Evolutionary conservation across 2,329 filamentous ascomycete genomes (phyloP).

Genomic region (Calcarisporium arbuscula): DNA sequence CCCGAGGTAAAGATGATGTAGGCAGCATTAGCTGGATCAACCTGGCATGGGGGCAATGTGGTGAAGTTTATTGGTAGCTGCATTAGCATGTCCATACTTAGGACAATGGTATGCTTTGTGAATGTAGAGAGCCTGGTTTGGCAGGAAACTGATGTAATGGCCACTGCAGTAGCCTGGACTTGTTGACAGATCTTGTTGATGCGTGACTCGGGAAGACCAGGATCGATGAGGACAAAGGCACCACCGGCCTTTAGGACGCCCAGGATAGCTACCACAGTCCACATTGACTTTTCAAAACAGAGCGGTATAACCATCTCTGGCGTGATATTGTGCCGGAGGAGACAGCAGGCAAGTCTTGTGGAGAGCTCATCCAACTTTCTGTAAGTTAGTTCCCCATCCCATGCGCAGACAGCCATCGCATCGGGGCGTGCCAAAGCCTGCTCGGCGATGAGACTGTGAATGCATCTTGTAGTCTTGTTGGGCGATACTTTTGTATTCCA

Average conservation of each 20-base stretch:
- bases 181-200: too few species aligned
- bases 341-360: conserved; percentile 27
- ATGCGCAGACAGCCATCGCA: background rate
- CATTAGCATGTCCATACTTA: too few species aligned
- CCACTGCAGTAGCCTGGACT: too few species aligned
- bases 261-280: conserved; percentile 16
- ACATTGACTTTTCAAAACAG: conserved; percentile 17
- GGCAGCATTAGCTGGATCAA: background rate
- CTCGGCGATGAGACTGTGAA: background rate
- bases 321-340: conserved; percentile 22
- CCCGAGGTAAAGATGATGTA: conserved; percentile 46
- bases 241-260: conserved; percentile 19
- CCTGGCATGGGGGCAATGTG: background rate
- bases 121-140: too few species aligned
- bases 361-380: conserved; percentile 32
- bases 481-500: background rate
- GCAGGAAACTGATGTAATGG: too few species aligned
- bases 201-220: too few species aligned
- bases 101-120: too few species aligned
- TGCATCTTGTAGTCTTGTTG: background rate
- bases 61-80: too few species aligned
- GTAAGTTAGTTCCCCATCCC: conserved; percentile 27
- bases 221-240: conserved; percentile 14
- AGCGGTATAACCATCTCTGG: conserved; percentile 13
- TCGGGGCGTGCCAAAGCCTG: background rate